A percentile compares a stretch with the other conserved stretches of the same genome.
Conservation (phyloP, 768 basidiomycete genomes). For the Auricularia heimuer region DNA sequence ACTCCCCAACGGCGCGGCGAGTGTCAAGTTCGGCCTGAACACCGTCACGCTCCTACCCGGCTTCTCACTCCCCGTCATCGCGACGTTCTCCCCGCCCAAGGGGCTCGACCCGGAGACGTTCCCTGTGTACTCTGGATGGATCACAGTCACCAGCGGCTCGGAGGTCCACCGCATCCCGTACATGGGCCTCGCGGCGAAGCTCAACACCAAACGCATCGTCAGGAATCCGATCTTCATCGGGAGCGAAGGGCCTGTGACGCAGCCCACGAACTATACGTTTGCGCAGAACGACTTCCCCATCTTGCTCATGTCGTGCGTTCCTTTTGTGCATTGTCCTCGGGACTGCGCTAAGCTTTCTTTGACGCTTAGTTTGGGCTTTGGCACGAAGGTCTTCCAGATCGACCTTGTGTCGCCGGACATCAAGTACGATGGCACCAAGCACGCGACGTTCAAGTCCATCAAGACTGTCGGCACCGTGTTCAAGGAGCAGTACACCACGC, state of each 20-base stretch:
- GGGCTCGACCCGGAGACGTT: conserved; percentile 32
- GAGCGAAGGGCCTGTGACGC: conserved; percentile 24
- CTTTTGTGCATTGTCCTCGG: not conserved
- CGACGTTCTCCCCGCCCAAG: conserved; percentile 37
- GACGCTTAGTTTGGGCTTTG: conserved; percentile 35
- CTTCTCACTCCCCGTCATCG: conserved; percentile 29
- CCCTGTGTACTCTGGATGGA: conserved; percentile 54
- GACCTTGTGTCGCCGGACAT: conserved; percentile 55
- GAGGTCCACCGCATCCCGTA: conserved; percentile 33
- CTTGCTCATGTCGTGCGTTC: not conserved
- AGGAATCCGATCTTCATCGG: conserved; percentile 40
- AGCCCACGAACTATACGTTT: conserved; percentile 39
- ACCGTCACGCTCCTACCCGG: conserved; percentile 38
- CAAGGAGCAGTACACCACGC: conserved; percentile 36
- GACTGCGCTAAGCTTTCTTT: not conserved
- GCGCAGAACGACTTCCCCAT: conserved; percentile 21
- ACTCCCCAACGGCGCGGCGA: conserved; percentile 35
- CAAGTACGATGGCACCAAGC: conserved; percentile 30
- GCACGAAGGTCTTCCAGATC: conserved; percentile 54
- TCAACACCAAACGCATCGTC: conserved; percentile 40
- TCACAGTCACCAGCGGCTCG: conserved; percentile 27
- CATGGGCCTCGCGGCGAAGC: conserved; percentile 31
- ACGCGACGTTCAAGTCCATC: conserved; percentile 19
- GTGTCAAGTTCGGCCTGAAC: conserved; percentile 36
- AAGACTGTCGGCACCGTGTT: conserved; percentile 42